Conservation (phyloP, 2,329 filamentous ascomycete species). For the Aspergillus sp. region DNA sequence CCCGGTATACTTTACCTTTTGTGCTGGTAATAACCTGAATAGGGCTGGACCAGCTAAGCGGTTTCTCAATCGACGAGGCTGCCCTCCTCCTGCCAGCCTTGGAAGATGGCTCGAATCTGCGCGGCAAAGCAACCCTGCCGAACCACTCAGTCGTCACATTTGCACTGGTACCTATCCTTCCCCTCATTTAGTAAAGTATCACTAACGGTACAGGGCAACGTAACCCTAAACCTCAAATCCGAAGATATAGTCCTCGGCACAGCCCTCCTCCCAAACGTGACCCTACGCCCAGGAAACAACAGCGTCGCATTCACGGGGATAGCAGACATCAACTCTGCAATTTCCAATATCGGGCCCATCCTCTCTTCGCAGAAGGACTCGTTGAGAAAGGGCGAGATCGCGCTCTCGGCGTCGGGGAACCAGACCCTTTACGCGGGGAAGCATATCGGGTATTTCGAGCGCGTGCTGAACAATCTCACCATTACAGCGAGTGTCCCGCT, state of each 20-base stretch:
- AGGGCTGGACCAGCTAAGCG: constrained; percentile 40
- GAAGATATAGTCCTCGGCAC: constrained; percentile 44
- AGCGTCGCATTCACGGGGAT: constrained; percentile 22
- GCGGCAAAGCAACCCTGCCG: constrained; percentile 46
- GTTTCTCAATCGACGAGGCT: constrained; percentile 40
- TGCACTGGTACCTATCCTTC: constrained; percentile 19
- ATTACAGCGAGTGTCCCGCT: constrained; percentile 40
- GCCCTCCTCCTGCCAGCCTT: constrained; percentile 39
- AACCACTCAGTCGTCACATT: constrained; percentile 48
- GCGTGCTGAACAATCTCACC: constrained; percentile 42
- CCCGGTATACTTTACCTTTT: not conserved
- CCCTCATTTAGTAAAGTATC: not conserved
- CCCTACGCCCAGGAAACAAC: constrained; percentile 47
- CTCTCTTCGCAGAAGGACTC: constrained; percentile 39
- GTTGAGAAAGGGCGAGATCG: constrained; percentile 42
- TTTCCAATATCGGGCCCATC: constrained; percentile 45
- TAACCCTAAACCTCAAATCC: constrained; percentile 47
- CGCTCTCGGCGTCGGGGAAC: constrained; percentile 45
- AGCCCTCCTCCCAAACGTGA: constrained; percentile 40
- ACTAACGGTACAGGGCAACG: constrained; percentile 35
- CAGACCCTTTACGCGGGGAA: constrained; percentile 43
- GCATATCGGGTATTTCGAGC: constrained; percentile 48
- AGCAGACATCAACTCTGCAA: constrained; percentile 35
- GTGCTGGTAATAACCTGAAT: not conserved
- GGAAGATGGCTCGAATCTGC: constrained; percentile 44